A percentile compares a stretch with the other conserved stretches of the same genome.
Evolutionary conservation across 2,329 filamentous ascomycete genomes (phyloP).

Genomic region (Cladophialophora chaetospira): DNA sequence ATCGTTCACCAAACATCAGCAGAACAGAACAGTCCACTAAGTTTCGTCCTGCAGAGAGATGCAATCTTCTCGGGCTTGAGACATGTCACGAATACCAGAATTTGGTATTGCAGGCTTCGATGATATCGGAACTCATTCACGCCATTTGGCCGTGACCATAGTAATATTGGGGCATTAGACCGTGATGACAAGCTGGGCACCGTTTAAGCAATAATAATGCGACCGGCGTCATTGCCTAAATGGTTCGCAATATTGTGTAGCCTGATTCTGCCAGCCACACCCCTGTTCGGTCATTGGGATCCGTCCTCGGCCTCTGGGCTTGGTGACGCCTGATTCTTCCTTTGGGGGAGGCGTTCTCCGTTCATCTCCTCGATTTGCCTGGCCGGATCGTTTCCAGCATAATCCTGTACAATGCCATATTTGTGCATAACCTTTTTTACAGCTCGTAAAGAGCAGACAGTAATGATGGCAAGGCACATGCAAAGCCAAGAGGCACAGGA

Average conservation of each 20-base stretch:
- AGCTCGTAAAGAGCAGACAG: background rate
- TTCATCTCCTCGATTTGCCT: slow-evolving; percentile 13
- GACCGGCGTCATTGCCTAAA: too few species aligned
- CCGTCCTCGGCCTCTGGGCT: background rate
- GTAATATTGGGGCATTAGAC: too few species aligned
- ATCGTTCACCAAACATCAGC: too few species aligned
- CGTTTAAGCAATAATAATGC: too few species aligned
- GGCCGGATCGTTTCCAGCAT: background rate
- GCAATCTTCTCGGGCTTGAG: background rate
- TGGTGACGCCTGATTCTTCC: background rate
- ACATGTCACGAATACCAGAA: too few species aligned
- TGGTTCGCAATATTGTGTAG: background rate
- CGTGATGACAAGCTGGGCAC: too few species aligned
- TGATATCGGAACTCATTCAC: too few species aligned
- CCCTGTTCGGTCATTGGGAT: slow-evolving; percentile 1
- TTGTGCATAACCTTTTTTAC: slow-evolving; percentile 4
- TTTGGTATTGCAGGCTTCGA: too few species aligned
- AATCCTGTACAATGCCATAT: slow-evolving; percentile 4
- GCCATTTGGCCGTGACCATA: too few species aligned
- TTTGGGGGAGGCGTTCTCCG: slow-evolving; percentile 9
- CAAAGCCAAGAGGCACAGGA: background rate
- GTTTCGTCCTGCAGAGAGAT: too few species aligned
- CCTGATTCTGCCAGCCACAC: background rate
- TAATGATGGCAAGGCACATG: background rate
- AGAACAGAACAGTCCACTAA: too few species aligned